A percentile compares a stretch with the other conserved stretches of the same genome.
Evolutionary conservation across 2,329 filamentous ascomycete species (phyloP).

Genomic region (Hymenoscyphus albidus): DNA sequence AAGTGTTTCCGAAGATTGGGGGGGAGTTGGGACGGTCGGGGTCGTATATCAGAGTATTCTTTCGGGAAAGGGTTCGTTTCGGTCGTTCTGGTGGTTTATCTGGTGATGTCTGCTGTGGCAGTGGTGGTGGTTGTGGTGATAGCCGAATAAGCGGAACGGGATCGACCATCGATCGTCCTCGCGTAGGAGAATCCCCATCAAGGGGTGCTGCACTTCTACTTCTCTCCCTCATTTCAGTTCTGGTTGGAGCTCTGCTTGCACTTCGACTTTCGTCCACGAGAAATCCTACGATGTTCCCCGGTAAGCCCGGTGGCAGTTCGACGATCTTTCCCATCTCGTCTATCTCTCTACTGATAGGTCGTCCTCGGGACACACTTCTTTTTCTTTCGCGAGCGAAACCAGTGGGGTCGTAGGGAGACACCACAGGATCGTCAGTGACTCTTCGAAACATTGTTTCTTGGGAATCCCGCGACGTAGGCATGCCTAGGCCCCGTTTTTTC

Average conservation of each 20-base stretch:
- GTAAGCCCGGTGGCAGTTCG: neutral
- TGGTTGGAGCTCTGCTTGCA: neutral
- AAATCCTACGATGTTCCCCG: neutral
- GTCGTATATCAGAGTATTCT: conserved; percentile 21
- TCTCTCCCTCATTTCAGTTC: neutral
- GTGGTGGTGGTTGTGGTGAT: neutral
- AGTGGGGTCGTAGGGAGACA: neutral
- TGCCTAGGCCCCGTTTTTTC: neutral
- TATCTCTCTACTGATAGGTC: neutral
- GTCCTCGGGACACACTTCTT: neutral
- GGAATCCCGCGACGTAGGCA: neutral
- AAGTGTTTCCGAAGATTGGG: conserved; percentile 14
- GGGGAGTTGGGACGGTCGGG: conserved; percentile 19
- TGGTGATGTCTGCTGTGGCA: neutral
- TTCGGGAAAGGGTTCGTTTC: conserved; percentile 18
- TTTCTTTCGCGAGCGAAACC: neutral
- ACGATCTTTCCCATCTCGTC: neutral
- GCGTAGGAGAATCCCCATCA: neutral
- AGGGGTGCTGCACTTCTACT: neutral
- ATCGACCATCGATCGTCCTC: neutral
- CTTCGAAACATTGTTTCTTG: conserved; percentile 3
- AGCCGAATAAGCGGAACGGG: too few species aligned
- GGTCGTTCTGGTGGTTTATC: conserved; percentile 12
- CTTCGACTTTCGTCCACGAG: neutral
- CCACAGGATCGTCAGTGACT: neutral